These are phyloP conservation scores for Trichosporon inkin DNA, from an alignment of 1,284 basidiomycete species.

Conservation along the genomic window DNA sequence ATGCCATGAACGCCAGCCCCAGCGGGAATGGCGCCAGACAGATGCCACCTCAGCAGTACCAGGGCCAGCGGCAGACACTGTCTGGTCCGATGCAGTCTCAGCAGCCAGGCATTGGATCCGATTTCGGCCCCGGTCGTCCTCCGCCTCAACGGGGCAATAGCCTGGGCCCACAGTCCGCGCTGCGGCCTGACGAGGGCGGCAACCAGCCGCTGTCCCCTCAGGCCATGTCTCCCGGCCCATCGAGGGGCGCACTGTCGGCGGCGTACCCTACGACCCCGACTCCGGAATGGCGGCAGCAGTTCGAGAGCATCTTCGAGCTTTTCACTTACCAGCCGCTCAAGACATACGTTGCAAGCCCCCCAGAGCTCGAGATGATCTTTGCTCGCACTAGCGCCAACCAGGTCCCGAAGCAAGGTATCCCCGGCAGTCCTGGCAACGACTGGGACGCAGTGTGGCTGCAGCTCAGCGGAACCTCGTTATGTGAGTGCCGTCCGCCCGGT, in stretches of 20 bases:
- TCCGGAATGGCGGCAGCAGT: conserved; percentile 28
- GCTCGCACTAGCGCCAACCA: conserved; percentile 49
- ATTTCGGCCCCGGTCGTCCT: conserved; percentile 59
- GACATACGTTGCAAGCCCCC: conserved; percentile 50
- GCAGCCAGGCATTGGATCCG: conserved; percentile 1
- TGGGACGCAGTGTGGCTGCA: conserved; percentile 93
- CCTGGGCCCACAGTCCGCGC: conserved; percentile 29
- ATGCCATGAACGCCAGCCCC: neutral
- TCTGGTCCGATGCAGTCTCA: conserved; percentile 6
- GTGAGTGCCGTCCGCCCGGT: conserved; percentile 43
- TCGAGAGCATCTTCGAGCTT: conserved; percentile 46
- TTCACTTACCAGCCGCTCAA: conserved; percentile 48
- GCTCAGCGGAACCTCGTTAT: conserved; percentile 85
- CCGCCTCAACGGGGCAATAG: conserved; percentile 43
- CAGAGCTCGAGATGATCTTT: conserved; percentile 50
- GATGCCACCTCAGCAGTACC: neutral
- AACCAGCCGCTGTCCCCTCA: conserved; percentile 12
- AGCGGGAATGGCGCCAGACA: neutral
- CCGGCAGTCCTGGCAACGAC: conserved; percentile 75
- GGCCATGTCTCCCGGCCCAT: conserved; percentile 9
- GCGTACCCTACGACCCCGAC: neutral
- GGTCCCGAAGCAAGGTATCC: conserved; percentile 59
- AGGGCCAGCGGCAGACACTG: conserved; percentile 9
- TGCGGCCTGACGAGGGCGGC: conserved; percentile 12
- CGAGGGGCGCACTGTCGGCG: neutral